Conservation (phyloP, 2,329 filamentous ascomycete genomes). For the Plenodomus tracheiphilus region DNA sequence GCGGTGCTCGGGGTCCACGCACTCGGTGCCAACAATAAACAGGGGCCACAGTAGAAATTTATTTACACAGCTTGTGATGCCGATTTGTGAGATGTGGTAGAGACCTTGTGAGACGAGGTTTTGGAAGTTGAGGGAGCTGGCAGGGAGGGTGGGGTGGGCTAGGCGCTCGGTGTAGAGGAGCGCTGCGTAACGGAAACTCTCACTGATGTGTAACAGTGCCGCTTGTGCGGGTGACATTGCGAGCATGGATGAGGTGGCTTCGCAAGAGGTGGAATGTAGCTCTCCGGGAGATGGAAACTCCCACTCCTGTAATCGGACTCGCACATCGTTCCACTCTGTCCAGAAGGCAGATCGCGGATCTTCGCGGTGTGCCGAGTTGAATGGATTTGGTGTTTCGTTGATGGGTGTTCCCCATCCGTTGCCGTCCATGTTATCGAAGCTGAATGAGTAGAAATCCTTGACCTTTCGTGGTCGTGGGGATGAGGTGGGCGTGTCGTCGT, state of each 20-base stretch:
- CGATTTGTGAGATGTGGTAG: conserved; percentile 79
- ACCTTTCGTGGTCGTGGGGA: conserved; percentile 38
- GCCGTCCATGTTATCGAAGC: conserved; percentile 65
- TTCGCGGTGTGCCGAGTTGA: conserved; percentile 49
- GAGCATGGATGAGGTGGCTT: conserved; percentile 27
- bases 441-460: conserved; percentile 57
- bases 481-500: conserved; percentile 37
- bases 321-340: conserved; percentile 82
- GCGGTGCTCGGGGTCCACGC: conserved; percentile 78
- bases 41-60: conserved; percentile 94
- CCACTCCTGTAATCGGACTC: conserved; percentile 77
- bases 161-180: conserved; percentile 89
- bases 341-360: conserved; percentile 69
- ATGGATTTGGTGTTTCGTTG: conserved; percentile 49
- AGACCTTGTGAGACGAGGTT: conserved; percentile 80
- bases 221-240: conserved; percentile 59
- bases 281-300: conserved; percentile 59
- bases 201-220: conserved; percentile 80
- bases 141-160: conserved; percentile 73
- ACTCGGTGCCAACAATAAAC: conserved; percentile 88
- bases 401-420: conserved; percentile 67
- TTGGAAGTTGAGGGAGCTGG: conserved; percentile 77
- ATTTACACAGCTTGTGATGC: conserved; percentile 71
- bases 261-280: conserved; percentile 26
- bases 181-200: conserved; percentile 87